Conservation (phyloP, 2,329 filamentous ascomycete species). For the Trichoderma atroviride region DNA sequence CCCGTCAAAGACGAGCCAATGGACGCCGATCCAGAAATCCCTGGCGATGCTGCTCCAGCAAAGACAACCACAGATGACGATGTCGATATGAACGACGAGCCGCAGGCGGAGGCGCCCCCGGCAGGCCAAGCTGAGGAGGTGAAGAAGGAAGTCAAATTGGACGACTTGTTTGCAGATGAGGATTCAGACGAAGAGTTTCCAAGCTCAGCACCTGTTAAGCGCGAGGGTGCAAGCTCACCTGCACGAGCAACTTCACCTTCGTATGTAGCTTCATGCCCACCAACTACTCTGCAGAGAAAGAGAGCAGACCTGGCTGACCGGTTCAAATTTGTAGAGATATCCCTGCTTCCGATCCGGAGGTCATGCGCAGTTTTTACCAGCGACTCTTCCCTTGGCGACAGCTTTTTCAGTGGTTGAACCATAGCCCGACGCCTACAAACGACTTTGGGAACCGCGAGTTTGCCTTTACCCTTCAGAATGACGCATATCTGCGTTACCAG, state of each 20-base stretch:
- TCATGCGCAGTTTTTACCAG: constrained; percentile 93
- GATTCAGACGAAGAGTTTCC: constrained; percentile 66
- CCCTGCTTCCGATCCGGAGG: constrained; percentile 70
- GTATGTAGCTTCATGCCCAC: constrained; percentile 39
- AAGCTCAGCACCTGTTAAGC: constrained; percentile 49
- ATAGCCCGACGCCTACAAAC: constrained; percentile 79
- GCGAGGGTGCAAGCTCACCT: constrained; percentile 45
- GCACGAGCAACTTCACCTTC: constrained; percentile 46
- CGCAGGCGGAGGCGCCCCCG: constrained; percentile 25
- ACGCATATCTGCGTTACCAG: constrained; percentile 91
- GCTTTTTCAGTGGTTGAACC: constrained; percentile 97
- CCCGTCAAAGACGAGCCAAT: constrained; percentile 41
- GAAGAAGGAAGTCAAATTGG: constrained; percentile 56
- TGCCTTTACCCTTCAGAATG: constrained; percentile 90
- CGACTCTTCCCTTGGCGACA: constrained; percentile 93
- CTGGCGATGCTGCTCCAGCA: constrained; percentile 34
- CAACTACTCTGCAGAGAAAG: not conserved
- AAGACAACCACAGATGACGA: constrained; percentile 40
- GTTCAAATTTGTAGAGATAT: constrained; percentile 35
- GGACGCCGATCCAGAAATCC: constrained; percentile 38
- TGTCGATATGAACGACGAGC: constrained; percentile 43
- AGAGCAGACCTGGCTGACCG: not conserved
- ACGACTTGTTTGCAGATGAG: constrained; percentile 61
- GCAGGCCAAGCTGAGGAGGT: constrained; percentile 9
- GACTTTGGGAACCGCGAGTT: constrained; percentile 96